Percentiles rank a stretch among this genome's conserved stretches.
Evolutionary conservation across 331 rosid genomes (phyloP).

Genomic region (Prunus yedoensis): DNA sequence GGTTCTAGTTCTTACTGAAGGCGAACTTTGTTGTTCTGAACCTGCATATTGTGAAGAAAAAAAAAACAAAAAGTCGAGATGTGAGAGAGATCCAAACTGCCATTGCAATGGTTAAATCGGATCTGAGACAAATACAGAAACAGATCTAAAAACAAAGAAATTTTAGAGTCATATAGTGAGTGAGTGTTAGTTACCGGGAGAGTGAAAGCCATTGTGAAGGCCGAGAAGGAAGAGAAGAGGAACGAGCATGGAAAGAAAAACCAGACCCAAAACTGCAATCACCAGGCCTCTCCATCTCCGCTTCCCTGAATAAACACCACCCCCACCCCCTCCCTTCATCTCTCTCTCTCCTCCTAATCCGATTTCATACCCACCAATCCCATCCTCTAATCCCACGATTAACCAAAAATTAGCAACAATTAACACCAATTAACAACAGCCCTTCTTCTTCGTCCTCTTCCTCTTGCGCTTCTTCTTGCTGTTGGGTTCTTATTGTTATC

Average conservation of each 20-base stretch:
- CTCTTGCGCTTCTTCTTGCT: background rate
- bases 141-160: constrained; percentile 10
- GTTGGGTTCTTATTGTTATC: background rate
- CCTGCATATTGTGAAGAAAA: no score
- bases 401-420: background rate
- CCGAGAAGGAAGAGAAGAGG: constrained; percentile 95
- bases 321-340: constrained; percentile 71
- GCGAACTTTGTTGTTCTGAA: constrained; percentile 57
- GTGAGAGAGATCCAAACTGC: constrained; percentile 23
- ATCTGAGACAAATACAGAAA: constrained; percentile 12
- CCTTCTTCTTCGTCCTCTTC: background rate
- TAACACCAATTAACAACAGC: background rate
- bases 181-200: constrained; percentile 50
- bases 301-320: constrained; percentile 36
- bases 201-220: constrained; percentile 85
- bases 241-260: constrained; percentile 91
- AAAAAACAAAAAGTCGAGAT: background rate
- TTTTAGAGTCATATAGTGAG: background rate
- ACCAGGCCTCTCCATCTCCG: constrained; percentile 89
- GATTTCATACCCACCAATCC: constrained; percentile 1
- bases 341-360: constrained; percentile 12
- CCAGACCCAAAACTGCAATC: constrained; percentile 85
- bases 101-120: constrained; percentile 7
- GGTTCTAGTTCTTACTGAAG: constrained; percentile 52
- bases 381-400: background rate